Conservation (phyloP, 2,329 filamentous ascomycete genomes). For the Dryadomyces quercus-mongolicae region DNA sequence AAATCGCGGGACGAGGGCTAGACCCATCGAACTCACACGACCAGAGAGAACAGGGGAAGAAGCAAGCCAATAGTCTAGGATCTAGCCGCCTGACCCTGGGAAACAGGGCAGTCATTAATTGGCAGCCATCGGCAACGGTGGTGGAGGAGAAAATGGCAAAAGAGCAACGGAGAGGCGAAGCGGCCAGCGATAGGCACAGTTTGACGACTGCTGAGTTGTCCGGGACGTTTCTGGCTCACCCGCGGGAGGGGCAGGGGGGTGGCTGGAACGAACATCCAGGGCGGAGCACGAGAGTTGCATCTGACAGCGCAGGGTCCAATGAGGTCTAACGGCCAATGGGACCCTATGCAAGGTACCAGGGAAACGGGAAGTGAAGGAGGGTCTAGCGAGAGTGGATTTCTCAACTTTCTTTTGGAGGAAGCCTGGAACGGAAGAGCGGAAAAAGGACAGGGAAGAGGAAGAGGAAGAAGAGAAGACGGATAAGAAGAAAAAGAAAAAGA, state of each 20-base stretch:
- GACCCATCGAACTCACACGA: too few species aligned
- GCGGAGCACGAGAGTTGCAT: background rate
- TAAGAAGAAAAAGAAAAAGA: background rate
- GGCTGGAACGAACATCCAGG: background rate
- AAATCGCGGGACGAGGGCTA: too few species aligned
- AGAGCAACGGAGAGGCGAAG: too few species aligned
- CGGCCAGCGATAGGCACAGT: too few species aligned
- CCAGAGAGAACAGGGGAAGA: too few species aligned
- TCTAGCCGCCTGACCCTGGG: too few species aligned
- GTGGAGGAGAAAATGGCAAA: too few species aligned
- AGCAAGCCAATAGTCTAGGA: too few species aligned
- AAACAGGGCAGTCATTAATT: too few species aligned
- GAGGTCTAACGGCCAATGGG: background rate
- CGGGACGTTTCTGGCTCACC: background rate
- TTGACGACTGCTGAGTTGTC: too few species aligned
- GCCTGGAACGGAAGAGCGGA: background rate
- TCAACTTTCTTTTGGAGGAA: background rate
- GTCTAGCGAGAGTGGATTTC: background rate
- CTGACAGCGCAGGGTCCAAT: background rate
- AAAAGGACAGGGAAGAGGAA: background rate
- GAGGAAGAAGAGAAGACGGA: background rate
- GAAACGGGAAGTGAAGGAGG: background rate
- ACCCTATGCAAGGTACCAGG: slow-evolving; percentile 2
- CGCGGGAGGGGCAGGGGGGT: too few species aligned
- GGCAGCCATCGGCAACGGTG: too few species aligned